Conservation (phyloP, 2,329 filamentous ascomycete species). For the Stachybotrys chartarum region DNA sequence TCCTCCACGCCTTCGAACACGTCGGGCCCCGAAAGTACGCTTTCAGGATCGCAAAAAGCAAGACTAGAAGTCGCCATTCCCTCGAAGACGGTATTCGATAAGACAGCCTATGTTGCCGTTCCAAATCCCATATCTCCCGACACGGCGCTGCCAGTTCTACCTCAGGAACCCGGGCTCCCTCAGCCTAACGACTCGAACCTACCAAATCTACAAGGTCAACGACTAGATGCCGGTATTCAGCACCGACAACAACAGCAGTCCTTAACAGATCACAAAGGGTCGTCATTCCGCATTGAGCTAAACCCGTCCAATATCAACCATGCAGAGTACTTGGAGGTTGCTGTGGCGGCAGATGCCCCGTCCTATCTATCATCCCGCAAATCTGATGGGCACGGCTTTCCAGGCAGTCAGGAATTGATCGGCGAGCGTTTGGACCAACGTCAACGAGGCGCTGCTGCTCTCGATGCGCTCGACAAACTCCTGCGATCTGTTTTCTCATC, state of each 20-base stretch:
- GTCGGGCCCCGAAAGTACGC: conserved; percentile 2
- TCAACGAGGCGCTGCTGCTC: conserved; percentile 69
- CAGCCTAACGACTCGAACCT: conserved; percentile 7
- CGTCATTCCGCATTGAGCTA: conserved; percentile 41
- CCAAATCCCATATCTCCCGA: conserved; percentile 14
- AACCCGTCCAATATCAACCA: conserved; percentile 36
- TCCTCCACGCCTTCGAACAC: conserved; percentile 10
- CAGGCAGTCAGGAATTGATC: conserved; percentile 49
- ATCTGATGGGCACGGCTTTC: conserved; percentile 40
- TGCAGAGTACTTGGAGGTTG: conserved; percentile 44
- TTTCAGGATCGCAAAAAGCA: conserved; percentile 18
- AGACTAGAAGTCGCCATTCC: conserved; percentile 43
- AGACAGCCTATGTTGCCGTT: conserved; percentile 26
- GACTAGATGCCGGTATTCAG: background rate
- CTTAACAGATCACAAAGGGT: conserved; percentile 5
- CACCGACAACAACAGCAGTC: background rate
- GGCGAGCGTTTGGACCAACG: conserved; percentile 68
- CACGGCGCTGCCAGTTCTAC: conserved; percentile 5
- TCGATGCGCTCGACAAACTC: conserved; percentile 62
- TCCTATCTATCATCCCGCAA: conserved; percentile 44
- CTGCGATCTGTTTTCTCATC: conserved; percentile 69
- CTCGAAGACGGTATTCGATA: conserved; percentile 31
- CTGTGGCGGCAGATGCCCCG: conserved; percentile 39
- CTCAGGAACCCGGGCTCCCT: conserved; percentile 5
- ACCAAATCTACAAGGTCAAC: conserved; percentile 4